phyloP scores from a whole-genome alignment of 768 basidiomycete genomes.

The Lactarius trivialis region DNA sequence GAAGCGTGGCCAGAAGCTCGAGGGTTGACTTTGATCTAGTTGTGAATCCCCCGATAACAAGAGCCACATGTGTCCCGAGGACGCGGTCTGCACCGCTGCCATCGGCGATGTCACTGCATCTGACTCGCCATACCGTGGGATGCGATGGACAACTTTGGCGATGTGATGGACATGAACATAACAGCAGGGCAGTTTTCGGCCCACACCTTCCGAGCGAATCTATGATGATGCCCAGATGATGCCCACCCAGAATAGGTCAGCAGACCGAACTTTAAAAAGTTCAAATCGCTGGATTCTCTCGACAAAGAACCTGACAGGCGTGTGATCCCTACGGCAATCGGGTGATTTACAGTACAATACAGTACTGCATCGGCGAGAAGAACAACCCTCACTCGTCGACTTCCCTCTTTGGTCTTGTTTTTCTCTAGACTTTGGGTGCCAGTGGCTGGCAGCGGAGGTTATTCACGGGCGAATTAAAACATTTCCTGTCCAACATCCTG shows the following conservation, averaged over 20 bases:
- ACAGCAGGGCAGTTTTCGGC: slow-evolving; percentile 19
- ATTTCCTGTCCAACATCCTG: slow-evolving; percentile 2
- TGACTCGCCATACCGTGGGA: slow-evolving; percentile 44
- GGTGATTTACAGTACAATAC: too few relatives aligned
- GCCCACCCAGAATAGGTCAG: slow-evolving; percentile 38
- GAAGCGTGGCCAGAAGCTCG: slow-evolving; percentile 54
- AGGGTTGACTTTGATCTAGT: slow-evolving; percentile 59
- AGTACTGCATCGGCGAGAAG: too few relatives aligned
- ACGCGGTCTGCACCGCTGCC: slow-evolving; percentile 31
- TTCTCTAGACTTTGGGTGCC: too few relatives aligned
- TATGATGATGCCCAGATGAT: too few relatives aligned
- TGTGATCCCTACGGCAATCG: not conserved
- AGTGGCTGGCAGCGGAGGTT: not conserved
- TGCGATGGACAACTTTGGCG: slow-evolving; percentile 54
- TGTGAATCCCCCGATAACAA: slow-evolving; percentile 52
- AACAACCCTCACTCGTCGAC: not conserved
- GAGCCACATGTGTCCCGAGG: not conserved
- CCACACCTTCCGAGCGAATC: not conserved
- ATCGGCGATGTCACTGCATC: not conserved
- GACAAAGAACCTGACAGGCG: not conserved
- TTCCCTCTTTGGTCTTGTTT: not conserved
- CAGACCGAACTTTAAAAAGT: slow-evolving; percentile 63
- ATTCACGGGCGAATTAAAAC: not conserved
- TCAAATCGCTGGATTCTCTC: slow-evolving; percentile 34
- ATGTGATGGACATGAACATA: slow-evolving; percentile 57